A percentile compares a stretch with the other conserved stretches of the same genome.
Evolutionary conservation across 192 early-diverging fungal genomes (phyloP).

Genomic region (Mortierella hygrophila): DNA sequence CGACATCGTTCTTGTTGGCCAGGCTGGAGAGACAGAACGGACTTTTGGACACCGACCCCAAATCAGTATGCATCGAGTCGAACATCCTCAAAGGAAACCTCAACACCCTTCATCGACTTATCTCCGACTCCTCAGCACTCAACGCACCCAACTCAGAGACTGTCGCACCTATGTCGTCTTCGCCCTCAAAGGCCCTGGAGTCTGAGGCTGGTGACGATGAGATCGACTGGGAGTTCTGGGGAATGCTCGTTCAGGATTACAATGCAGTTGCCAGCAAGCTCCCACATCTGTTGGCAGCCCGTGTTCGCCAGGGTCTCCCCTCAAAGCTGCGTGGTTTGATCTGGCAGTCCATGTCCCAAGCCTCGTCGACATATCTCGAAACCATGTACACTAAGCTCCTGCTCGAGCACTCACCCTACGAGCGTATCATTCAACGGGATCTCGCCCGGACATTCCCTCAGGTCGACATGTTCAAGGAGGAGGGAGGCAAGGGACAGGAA

Average conservation of each 20-base stretch:
- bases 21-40: constrained; percentile 72
- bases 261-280: constrained; percentile 74
- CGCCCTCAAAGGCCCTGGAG: constrained; percentile 21
- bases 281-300: constrained; percentile 76
- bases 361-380: constrained; percentile 84
- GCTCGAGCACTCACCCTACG: constrained; percentile 80
- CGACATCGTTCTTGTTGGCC: constrained; percentile 67
- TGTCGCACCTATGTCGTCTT: constrained; percentile 13
- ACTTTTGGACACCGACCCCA: constrained; percentile 69
- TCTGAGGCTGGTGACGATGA: constrained; percentile 35
- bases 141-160: constrained; percentile 20
- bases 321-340: constrained; percentile 85
- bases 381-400: constrained; percentile 85
- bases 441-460: constrained; percentile 93
- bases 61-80: constrained; percentile 71
- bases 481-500: constrained; percentile 88
- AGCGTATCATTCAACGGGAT: constrained; percentile 93
- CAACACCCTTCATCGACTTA: constrained; percentile 62
- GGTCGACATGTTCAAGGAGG: constrained; percentile 86
- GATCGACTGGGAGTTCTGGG: constrained; percentile 88
- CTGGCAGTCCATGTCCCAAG: constrained; percentile 93
- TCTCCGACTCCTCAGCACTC: constrained; percentile 53
- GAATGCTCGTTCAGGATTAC: constrained; percentile 83
- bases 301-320: constrained; percentile 86
- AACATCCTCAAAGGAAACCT: constrained; percentile 70